These are phyloP conservation scores for Kwoniella shandongensis DNA, from an alignment of 768 basidiomycete genomes.

Conservation along the genomic window DNA sequence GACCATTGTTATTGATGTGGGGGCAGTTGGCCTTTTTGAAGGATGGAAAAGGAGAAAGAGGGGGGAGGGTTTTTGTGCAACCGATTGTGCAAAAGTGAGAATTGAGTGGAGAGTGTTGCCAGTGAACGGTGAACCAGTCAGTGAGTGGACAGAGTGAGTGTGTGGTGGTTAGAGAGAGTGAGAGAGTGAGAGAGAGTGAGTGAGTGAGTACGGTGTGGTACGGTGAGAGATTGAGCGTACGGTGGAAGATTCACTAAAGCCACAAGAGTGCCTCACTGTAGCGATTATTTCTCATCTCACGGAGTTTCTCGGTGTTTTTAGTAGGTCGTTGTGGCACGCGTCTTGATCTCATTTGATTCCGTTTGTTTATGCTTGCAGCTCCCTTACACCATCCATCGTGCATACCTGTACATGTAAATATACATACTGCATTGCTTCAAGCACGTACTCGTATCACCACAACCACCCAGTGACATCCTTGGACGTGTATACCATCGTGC, in stretches of 20 bases:
- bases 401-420: too few species aligned
- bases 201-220: not conserved
- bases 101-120: conserved; percentile 1
- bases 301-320: conserved; percentile 45
- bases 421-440: too few species aligned
- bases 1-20: conserved; percentile 20
- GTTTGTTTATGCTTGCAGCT: too few species aligned
- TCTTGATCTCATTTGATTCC: conserved; percentile 5
- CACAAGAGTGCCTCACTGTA: not conserved
- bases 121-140: not conserved
- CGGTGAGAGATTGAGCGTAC: not conserved
- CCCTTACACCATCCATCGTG: too few species aligned
- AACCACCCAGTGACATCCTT: too few species aligned
- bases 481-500: too few species aligned
- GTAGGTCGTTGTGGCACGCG: not conserved
- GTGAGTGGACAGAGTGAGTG: not conserved
- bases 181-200: conserved; percentile 3
- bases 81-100: not conserved
- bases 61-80: not conserved
- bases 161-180: not conserved
- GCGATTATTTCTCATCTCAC: not conserved
- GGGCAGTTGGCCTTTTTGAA: conserved; percentile 13
- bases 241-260: not conserved
- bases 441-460: too few species aligned
- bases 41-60: conserved; percentile 14